Conservation (phyloP, 2,329 filamentous ascomycete species). For the Xylaria sp. region DNA sequence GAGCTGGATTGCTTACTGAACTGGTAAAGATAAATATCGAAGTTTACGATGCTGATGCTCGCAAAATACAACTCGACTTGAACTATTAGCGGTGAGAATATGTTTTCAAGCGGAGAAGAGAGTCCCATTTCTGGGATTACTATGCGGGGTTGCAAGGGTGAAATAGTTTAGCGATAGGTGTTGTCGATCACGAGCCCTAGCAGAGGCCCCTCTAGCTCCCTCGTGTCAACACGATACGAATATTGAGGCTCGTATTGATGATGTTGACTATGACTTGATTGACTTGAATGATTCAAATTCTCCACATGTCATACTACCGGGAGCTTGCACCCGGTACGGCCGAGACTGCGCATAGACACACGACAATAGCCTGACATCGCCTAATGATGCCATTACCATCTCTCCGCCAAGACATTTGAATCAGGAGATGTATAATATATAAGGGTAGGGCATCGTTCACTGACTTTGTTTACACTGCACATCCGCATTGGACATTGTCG, state of each 20-base stretch:
- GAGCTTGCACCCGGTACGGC: slow-evolving; percentile 8
- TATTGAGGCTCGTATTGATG: slow-evolving; percentile 33
- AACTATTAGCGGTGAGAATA: slow-evolving; percentile 23
- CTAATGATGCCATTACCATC: slow-evolving; percentile 2
- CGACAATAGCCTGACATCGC: slow-evolving; percentile 14
- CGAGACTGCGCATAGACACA: slow-evolving; percentile 20
- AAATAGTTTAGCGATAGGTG: slow-evolving; percentile 19
- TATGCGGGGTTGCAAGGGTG: slow-evolving; percentile 25
- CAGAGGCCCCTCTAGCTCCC: background rate
- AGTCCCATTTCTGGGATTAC: slow-evolving; percentile 13
- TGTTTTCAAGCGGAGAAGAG: slow-evolving; percentile 17
- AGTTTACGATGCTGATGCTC: background rate
- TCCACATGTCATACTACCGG: slow-evolving; percentile 11
- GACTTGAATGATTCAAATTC: background rate
- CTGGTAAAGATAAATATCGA: background rate
- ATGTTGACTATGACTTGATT: slow-evolving; percentile 6
- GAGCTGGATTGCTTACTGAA: background rate
- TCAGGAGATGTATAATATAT: slow-evolving; percentile 27
- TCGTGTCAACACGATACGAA: slow-evolving; percentile 29
- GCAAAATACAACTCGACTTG: slow-evolving; percentile 1
- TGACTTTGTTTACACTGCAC: background rate
- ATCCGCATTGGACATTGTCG: background rate
- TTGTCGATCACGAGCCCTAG: slow-evolving; percentile 11
- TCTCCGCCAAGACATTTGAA: slow-evolving; percentile 1
- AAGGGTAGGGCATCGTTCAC: slow-evolving; percentile 10